Conservation (phyloP, 2,329 filamentous ascomycete species). For the Nectriaceae sp. region DNA sequence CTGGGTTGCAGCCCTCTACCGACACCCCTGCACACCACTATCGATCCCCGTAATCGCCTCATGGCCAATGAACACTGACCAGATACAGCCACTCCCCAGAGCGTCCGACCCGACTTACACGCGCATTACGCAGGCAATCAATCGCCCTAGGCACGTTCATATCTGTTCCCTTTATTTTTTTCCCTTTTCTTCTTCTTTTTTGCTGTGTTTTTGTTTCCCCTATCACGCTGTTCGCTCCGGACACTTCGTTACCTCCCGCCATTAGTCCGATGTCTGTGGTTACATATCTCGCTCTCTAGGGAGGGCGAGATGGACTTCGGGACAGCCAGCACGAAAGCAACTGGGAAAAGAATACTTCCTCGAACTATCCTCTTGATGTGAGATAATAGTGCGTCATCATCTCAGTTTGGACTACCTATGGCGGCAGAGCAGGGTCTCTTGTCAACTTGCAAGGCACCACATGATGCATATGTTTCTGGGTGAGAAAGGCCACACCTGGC, state of each 20-base stretch:
- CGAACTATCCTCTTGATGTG: no score
- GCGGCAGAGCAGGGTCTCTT: neutral
- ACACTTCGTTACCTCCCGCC: neutral
- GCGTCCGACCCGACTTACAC: conserved; percentile 20
- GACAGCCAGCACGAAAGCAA: no score
- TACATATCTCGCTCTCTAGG: neutral
- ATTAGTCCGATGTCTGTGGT: neutral
- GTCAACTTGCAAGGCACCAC: conserved; percentile 9
- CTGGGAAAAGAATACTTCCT: no score
- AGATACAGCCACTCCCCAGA: conserved; percentile 24
- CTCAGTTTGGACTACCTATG: no score
- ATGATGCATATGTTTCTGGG: conserved; percentile 18
- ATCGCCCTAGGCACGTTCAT: conserved; percentile 1
- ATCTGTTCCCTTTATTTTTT: neutral
- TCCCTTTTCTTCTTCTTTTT: conserved; percentile 15
- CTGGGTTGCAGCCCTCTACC: conserved; percentile 24
- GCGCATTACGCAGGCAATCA: conserved; percentile 25
- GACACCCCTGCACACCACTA: conserved; percentile 32
- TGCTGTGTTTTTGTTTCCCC: conserved; percentile 8
- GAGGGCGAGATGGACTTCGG: no score
- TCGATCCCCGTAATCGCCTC: conserved; percentile 13
- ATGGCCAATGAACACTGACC: conserved; percentile 24
- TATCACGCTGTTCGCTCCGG: neutral
- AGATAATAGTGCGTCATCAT: neutral
- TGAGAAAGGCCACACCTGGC: conserved; percentile 6